Evolutionary conservation across 2,329 filamentous ascomycete species (phyloP), one percentile per base, ranked within the genome.

Genomic region (Rutstroemia sp.): DNA sequence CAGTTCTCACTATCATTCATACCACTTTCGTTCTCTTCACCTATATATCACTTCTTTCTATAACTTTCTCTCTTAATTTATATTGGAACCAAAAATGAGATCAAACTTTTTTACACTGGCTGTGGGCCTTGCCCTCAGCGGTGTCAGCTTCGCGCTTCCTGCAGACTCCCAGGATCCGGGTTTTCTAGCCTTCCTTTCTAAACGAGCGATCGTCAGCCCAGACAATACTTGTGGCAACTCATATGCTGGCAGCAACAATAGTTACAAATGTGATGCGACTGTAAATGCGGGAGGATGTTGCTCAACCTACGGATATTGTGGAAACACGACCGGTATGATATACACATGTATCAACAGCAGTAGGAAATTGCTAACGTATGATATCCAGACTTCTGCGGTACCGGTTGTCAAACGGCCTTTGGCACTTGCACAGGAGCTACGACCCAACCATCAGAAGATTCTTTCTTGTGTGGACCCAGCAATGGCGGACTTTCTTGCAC

Each of bases 281-380:
- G 50, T 57, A 39, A 64, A 60, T 37, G 27, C 37, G 10, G 68
- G 67, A 19, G 25, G 59, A 8, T 70, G 68, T 57, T 70, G 68
- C 51, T 69, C 66, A 23, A 57, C 65, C 30, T 64, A 65, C 52
- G 59, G 57, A 12, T 57, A 51, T 39, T 62, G 60, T 56, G 59
- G 60, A n/a, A 54, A 51, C 30, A 57, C 60, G 14, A 53, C 56
- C 4, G 56, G 56, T 57, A 49, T 48, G 56, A 50, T 5, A 49
- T 41, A 30, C 9, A 39, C 6, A 17, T 19, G 2, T 8, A 23
- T 38, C 4, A 27, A 27, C n/a, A n/a, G 16, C 4, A 5, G 10
- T 34, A 16, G 25, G 37, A 7, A 44, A 23, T 14, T 41, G 25
- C 52, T 54, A 30, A 54, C 19, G 25, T 34, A 17, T 39, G 3